Percentiles rank a stretch among this genome's conserved stretches.
phyloP scores from a whole-genome alignment of 345 rosid genomes.

The Lepidium didymum region DNA sequence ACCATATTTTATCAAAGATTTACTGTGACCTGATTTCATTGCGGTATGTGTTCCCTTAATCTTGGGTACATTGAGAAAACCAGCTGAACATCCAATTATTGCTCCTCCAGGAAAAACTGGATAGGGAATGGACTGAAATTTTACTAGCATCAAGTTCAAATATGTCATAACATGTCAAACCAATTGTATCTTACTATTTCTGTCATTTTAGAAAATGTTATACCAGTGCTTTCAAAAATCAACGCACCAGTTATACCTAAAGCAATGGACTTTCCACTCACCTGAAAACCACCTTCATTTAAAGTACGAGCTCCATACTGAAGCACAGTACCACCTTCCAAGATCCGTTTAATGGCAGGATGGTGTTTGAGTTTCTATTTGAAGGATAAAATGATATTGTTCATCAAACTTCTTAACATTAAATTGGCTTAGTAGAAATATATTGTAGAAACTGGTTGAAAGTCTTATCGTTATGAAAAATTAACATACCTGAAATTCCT shows the following conservation, averaged over 20 bases:
- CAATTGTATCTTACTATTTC: not conserved
- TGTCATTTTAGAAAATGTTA: not conserved
- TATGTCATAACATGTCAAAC: conserved; percentile 4
- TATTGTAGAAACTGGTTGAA: not conserved
- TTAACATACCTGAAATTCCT: conserved; percentile 76
- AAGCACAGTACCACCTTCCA: conserved; percentile 87
- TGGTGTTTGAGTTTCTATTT: conserved; percentile 85
- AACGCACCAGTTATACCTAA: not conserved
- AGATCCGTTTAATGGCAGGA: conserved; percentile 67
- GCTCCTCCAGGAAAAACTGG: conserved; percentile 99
- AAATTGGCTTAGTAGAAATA: not conserved
- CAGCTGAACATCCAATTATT: conserved; percentile 94
- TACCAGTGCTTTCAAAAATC: not conserved
- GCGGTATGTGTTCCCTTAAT: conserved; percentile 99
- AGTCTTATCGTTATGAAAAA: not conserved
- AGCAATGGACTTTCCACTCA: conserved; percentile 25
- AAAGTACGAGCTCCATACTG: conserved; percentile 96
- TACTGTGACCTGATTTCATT: conserved; percentile 79
- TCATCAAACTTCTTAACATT: not conserved
- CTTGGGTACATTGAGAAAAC: conserved; percentile 92
- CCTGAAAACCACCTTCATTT: conserved; percentile 99
- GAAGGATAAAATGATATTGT: not conserved
- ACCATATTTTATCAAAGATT: not conserved
- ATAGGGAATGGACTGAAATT: conserved; percentile 98
- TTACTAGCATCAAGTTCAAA: conserved; percentile 71